Conservation (phyloP, 2,329 filamentous ascomycete genomes). For the Cytospora mali region DNA sequence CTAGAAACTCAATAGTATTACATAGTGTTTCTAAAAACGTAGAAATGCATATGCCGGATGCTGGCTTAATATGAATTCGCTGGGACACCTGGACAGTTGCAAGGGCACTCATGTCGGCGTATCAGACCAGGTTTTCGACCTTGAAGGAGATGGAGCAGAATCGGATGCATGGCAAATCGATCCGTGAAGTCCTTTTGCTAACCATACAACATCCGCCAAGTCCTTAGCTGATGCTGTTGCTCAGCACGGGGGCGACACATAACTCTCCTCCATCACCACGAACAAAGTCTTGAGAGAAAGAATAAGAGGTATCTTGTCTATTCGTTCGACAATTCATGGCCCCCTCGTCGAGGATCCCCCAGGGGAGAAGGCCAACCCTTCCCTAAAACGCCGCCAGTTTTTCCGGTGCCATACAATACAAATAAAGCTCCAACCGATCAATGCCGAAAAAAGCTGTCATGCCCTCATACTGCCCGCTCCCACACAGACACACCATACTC, state of each 20-base stretch:
- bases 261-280: background rate
- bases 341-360: slow-evolving; percentile 6
- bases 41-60: too few species aligned
- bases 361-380: slow-evolving; percentile 11
- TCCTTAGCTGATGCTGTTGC: background rate
- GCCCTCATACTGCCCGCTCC: slow-evolving; percentile 17
- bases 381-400: slow-evolving; percentile 18
- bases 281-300: background rate
- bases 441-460: slow-evolving; percentile 22
- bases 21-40: too few species aligned
- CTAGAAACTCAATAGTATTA: too few species aligned
- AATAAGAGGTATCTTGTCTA: slow-evolving; percentile 21
- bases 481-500: background rate
- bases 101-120: background rate
- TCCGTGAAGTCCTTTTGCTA: too few species aligned
- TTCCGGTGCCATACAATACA: slow-evolving; percentile 20
- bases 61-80: too few species aligned
- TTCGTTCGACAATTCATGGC: slow-evolving; percentile 16
- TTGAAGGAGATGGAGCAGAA: background rate
- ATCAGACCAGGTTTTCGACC: background rate
- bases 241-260: background rate
- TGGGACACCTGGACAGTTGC: too few species aligned
- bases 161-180: background rate
- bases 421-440: slow-evolving; percentile 21
- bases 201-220: too few species aligned